These are phyloP conservation scores for Apophysomyces variabilis DNA, from an alignment of 371 early-diverging fungal genomes.

Conservation along the genomic window DNA sequence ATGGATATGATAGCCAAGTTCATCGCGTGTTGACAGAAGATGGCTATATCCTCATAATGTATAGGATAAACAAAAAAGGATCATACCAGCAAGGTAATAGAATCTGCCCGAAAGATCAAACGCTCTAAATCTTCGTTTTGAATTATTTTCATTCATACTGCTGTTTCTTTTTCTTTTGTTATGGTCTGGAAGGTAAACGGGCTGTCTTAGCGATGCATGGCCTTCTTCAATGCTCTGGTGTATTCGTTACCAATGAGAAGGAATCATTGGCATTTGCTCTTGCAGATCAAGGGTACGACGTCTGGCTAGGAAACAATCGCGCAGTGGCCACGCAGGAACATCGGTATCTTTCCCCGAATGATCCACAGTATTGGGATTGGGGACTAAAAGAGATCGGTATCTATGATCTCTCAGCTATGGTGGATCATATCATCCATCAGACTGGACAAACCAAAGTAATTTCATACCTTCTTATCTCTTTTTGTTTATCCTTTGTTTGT, in stretches of 20 bases:
- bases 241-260: constrained; percentile 55
- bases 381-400: constrained; percentile 55
- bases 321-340: constrained; percentile 33
- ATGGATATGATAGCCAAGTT: constrained; percentile 44
- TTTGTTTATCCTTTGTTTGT: no score
- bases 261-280: constrained; percentile 59
- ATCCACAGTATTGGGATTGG: constrained; percentile 62
- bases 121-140: no score
- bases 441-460: constrained; percentile 37
- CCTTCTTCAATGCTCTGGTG: constrained; percentile 65
- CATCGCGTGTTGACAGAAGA: constrained; percentile 49
- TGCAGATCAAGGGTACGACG: constrained; percentile 56
- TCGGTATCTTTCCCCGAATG: constrained; percentile 29
- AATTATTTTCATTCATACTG: no score
- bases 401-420: constrained; percentile 52
- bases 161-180: constrained; percentile 3
- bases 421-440: constrained; percentile 41
- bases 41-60: constrained; percentile 47
- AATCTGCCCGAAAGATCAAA: no score
- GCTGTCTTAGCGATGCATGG: constrained; percentile 65
- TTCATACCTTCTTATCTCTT: no score
- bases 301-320: constrained; percentile 58
- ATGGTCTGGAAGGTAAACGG: constrained; percentile 19
- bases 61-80: constrained; percentile 36
- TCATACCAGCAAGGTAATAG: background rate